Evolutionary conservation across 2,329 filamentous ascomycete species (phyloP).

Genomic region (Emmonsia crescens): DNA sequence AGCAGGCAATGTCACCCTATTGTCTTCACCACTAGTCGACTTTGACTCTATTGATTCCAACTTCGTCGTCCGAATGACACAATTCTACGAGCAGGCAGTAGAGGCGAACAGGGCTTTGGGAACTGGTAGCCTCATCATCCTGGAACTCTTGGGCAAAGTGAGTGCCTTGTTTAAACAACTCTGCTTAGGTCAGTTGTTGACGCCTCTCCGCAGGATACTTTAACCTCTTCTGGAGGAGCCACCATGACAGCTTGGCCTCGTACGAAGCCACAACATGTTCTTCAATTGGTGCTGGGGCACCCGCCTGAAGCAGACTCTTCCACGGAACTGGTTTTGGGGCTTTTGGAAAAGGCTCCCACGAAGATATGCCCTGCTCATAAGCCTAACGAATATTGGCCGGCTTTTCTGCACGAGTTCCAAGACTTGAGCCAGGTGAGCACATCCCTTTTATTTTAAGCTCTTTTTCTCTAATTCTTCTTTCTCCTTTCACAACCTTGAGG

Average conservation of each 20-base stretch:
- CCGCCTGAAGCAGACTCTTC: not conserved
- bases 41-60: not conserved
- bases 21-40: not conserved
- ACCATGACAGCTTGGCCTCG: constrained; percentile 1
- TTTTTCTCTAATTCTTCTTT: not conserved
- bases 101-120: not conserved
- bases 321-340: not conserved
- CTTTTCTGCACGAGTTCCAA: not conserved
- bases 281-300: not conserved
- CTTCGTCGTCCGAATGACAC: not conserved
- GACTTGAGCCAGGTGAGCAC: not conserved
- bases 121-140: not conserved
- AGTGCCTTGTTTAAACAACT: not conserved
- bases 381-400: not conserved
- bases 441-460: not conserved
- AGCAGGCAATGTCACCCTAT: not conserved
- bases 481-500: not conserved
- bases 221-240: not conserved
- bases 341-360: not conserved
- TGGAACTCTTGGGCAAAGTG: not conserved
- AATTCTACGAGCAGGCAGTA: not conserved
- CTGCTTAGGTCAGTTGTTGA: not conserved
- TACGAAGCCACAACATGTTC: not conserved
- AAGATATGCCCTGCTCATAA: not conserved
- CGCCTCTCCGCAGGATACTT: not conserved